Evolutionary conservation across 176 grass and related monocot genomes (phyloP).

Genomic region (Cenchrus fungigraminus): DNA sequence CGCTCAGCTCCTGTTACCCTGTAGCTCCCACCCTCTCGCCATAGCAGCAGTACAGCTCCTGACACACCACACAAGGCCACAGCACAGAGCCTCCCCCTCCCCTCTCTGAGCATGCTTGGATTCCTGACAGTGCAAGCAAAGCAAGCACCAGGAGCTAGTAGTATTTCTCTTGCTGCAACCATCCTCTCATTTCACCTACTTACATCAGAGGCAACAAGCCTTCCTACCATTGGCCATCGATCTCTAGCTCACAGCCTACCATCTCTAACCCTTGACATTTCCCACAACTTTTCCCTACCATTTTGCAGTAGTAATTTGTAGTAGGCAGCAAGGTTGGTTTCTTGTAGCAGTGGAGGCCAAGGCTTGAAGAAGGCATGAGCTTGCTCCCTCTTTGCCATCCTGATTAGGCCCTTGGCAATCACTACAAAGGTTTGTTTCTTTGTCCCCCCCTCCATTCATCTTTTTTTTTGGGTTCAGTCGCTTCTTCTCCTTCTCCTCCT

Average conservation of each 20-base stretch:
- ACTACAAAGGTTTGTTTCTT: conserved; percentile 42
- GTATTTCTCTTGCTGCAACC: conserved; percentile 41
- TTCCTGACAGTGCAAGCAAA: conserved; percentile 99
- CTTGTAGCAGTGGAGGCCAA: conserved; percentile 29
- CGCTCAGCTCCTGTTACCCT: conserved; percentile 34
- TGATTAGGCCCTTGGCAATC: conserved; percentile 20
- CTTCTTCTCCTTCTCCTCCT: not conserved
- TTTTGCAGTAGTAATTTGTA: conserved; percentile 3
- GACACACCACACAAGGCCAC: conserved; percentile 52
- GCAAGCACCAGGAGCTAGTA: conserved; percentile 60
- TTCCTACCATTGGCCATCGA: conserved; percentile 22
- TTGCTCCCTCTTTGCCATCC: conserved; percentile 33
- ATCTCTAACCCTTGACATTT: not conserved
- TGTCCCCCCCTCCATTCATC: not conserved
- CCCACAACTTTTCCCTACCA: not conserved
- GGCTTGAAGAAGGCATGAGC: conserved; percentile 34
- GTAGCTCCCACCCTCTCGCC: conserved; percentile 24
- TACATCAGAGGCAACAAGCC: conserved; percentile 38
- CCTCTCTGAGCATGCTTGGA: conserved; percentile 71
- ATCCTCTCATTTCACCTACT: conserved; percentile 34
- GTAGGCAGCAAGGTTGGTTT: conserved; percentile 19
- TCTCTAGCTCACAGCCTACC: conserved; percentile 38
- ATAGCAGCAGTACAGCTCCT: conserved; percentile 52
- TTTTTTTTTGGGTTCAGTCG: not conserved
- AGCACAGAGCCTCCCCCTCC: conserved; percentile 36